Percentiles rank a stretch among this genome's conserved stretches.
phyloP scores from a whole-genome alignment of 192 early-diverging fungal genomes.

The Gigaspora rosea region DNA sequence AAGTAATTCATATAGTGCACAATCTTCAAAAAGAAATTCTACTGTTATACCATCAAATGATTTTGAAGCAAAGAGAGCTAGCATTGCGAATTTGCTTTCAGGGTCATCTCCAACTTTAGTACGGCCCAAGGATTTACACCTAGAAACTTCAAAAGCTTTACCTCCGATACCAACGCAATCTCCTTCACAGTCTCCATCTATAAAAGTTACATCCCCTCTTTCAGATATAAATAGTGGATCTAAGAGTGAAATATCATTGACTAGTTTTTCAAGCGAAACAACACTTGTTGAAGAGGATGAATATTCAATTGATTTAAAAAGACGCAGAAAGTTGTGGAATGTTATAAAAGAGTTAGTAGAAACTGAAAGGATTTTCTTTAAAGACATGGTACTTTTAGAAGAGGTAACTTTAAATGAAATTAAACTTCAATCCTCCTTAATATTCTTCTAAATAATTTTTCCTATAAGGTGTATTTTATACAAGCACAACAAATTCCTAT shows the following conservation, averaged over 20 bases:
- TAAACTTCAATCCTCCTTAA: not conserved
- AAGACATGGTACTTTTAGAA: slow-evolving; percentile 25
- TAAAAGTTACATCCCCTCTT: not conserved
- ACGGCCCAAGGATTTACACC: not conserved
- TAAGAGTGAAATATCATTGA: not conserved
- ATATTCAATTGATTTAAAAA: not conserved
- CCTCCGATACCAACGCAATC: not conserved
- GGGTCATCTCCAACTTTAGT: not conserved
- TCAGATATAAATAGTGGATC: not conserved
- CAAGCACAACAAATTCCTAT: slow-evolving; percentile 34
- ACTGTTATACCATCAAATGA: not conserved
- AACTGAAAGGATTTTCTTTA: slow-evolving; percentile 21
- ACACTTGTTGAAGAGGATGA: slow-evolving; percentile 21
- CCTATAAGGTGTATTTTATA: slow-evolving; percentile 25
- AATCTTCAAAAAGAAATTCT: slow-evolving; percentile 17
- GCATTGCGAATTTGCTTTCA: slow-evolving; percentile 2
- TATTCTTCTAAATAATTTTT: too few species aligned
- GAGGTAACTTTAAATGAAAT: not conserved
- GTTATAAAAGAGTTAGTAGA: slow-evolving; percentile 31
- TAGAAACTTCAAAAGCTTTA: slow-evolving; percentile 11
- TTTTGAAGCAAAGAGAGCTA: slow-evolving; percentile 14
- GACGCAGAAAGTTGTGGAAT: slow-evolving; percentile 29
- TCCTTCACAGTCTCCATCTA: not conserved
- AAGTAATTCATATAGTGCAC: not conserved
- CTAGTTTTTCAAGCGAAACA: not conserved